Conservation (phyloP, 176 grass and related monocot genomes). For the Urochloa ruziziensis region DNA sequence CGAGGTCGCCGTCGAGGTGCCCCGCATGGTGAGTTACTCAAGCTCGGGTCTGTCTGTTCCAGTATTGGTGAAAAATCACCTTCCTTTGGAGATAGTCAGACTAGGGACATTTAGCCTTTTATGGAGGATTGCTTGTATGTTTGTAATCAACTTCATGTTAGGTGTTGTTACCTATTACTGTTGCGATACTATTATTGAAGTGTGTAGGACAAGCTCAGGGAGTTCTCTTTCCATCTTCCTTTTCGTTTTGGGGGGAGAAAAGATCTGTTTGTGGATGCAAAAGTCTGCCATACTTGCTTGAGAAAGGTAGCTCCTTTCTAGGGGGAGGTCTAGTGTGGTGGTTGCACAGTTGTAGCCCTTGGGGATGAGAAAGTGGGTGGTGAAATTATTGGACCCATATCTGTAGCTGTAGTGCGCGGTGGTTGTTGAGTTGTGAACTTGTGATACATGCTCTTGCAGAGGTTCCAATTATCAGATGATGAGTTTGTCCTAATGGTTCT, state of each 20-base stretch:
- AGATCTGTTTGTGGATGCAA: slow-evolving; percentile 30
- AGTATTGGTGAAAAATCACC: background rate
- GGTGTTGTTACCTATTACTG: background rate
- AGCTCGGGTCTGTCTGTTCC: background rate
- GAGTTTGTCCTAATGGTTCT: slow-evolving; percentile 3
- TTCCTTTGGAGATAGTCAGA: background rate
- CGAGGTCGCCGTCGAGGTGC: slow-evolving; percentile 41
- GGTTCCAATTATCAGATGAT: background rate
- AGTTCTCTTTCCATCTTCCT: background rate
- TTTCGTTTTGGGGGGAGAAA: background rate
- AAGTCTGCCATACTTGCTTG: slow-evolving; percentile 33
- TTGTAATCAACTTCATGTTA: background rate
- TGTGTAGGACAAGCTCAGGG: background rate
- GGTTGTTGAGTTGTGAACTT: slow-evolving; percentile 37
- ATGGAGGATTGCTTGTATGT: background rate
- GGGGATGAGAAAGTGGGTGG: slow-evolving; percentile 41
- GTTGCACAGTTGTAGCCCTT: slow-evolving; percentile 52
- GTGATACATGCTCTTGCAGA: slow-evolving; percentile 3
- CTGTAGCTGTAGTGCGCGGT: slow-evolving; percentile 5
- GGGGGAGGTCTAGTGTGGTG: slow-evolving; percentile 25
- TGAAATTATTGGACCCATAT: slow-evolving; percentile 49
- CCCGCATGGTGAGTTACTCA: slow-evolving; percentile 57
- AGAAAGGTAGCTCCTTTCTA: slow-evolving; percentile 35
- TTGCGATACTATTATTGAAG: background rate
- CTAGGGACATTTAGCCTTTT: background rate